phyloP scores from a whole-genome alignment of 2,329 filamentous ascomycete species.

The Thielaviopsis punctulata region DNA sequence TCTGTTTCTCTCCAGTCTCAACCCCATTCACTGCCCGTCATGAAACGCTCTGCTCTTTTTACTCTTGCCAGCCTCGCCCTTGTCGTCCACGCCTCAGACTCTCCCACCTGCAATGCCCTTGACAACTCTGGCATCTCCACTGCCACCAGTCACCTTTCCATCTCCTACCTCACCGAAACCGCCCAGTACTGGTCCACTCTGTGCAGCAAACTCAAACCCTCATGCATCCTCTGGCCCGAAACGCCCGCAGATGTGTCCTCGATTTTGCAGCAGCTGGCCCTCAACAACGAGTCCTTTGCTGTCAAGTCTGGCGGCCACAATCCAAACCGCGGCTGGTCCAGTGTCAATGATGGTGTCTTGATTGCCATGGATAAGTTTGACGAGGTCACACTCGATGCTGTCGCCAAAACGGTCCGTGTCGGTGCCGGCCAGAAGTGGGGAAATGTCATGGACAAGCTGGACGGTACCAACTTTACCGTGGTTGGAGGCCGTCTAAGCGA shows the following conservation, averaged over 20 bases:
- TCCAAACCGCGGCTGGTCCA: conserved; percentile 16
- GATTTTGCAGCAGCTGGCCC: conserved; percentile 12
- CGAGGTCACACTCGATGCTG: conserved; percentile 11
- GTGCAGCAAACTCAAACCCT: conserved; percentile 15
- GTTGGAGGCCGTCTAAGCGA: conserved; percentile 25
- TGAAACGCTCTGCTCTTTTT: not conserved
- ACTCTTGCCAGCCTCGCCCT: conserved; percentile 1
- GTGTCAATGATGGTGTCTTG: conserved; percentile 14
- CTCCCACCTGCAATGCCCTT: not conserved
- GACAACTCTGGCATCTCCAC: not conserved
- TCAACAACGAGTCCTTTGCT: conserved; percentile 21
- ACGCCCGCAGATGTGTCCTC: conserved; percentile 14
- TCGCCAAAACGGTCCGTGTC: conserved; percentile 21
- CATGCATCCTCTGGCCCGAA: conserved; percentile 17
- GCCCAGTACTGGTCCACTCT: conserved; percentile 20
- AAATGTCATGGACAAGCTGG: conserved; percentile 15
- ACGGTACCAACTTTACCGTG: conserved; percentile 21
- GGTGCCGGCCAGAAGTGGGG: conserved; percentile 30
- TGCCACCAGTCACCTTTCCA: not conserved
- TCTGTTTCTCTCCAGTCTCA: not conserved
- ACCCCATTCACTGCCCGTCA: not conserved
- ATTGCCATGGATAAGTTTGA: conserved; percentile 17
- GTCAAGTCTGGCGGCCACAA: conserved; percentile 21
- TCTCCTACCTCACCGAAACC: not conserved
- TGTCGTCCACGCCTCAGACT: not conserved